Percentiles rank a stretch among this genome's conserved stretches.
These are phyloP conservation scores for Phytophthora capsici DNA, from an alignment of 352 stramenopile genomes.

Conservation along the genomic window DNA sequence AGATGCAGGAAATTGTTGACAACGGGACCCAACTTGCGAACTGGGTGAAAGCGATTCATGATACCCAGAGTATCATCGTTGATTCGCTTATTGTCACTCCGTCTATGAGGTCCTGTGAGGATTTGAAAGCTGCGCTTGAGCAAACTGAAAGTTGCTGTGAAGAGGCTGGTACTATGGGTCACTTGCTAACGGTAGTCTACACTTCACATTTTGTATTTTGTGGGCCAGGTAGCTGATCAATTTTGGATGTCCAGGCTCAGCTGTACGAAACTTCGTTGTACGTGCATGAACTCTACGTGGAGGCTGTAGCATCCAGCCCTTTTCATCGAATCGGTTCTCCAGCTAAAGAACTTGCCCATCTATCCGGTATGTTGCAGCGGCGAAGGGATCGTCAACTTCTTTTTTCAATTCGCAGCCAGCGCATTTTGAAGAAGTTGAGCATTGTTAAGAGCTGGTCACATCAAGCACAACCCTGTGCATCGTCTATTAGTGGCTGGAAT, in stretches of 20 bases:
- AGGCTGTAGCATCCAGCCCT: conserved; percentile 53
- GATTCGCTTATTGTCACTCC: conserved; percentile 37
- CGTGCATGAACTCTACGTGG: conserved; percentile 52
- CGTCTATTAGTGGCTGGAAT: not conserved
- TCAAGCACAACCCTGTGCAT: conserved; percentile 5
- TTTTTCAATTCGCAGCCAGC: conserved; percentile 35
- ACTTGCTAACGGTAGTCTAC: conserved; percentile 39
- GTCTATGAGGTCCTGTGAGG: conserved; percentile 38
- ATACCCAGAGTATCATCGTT: conserved; percentile 29
- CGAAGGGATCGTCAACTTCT: conserved; percentile 46
- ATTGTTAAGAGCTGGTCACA: conserved; percentile 27
- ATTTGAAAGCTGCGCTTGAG: conserved; percentile 29
- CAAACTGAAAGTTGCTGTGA: conserved; percentile 33
- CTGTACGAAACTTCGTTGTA: conserved; percentile 46
- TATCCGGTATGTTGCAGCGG: conserved; percentile 37
- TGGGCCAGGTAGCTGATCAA: not conserved
- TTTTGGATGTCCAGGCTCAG: conserved; percentile 33
- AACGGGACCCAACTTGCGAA: conserved; percentile 19
- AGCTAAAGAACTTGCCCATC: conserved; percentile 24
- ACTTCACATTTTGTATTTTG: not conserved
- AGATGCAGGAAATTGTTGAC: conserved; percentile 23
- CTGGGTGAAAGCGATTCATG: conserved; percentile 43
- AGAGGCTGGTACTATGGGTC: conserved; percentile 30
- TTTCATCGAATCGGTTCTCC: conserved; percentile 35
- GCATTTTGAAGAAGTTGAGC: conserved; percentile 50